Evolutionary conservation across 2,329 filamentous ascomycete species (phyloP).

Genomic region (Colletotrichum scovillei): DNA sequence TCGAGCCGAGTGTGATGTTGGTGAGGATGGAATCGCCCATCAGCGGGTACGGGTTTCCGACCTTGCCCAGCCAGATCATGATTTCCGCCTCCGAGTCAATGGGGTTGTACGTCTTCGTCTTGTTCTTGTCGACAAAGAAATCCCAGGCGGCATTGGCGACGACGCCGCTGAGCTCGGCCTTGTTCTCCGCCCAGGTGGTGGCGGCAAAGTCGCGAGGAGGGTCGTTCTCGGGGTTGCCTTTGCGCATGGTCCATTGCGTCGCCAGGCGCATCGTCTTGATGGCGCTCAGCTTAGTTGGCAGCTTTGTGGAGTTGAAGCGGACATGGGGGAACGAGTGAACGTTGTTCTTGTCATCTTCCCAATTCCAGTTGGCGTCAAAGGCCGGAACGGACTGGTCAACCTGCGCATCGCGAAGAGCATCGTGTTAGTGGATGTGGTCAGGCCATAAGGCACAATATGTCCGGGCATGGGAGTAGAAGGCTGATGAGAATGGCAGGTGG

Average conservation of each 20-base stretch:
- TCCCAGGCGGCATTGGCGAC: conserved; percentile 47
- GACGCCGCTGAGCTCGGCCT: conserved; percentile 39
- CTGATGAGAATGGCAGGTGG: not conserved
- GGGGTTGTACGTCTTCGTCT: conserved; percentile 39
- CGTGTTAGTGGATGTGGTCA: not conserved
- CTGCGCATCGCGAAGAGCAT: conserved; percentile 15
- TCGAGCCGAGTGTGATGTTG: conserved; percentile 40
- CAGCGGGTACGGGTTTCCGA: conserved; percentile 43
- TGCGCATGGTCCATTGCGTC: conserved; percentile 44
- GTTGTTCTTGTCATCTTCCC: conserved; percentile 40
- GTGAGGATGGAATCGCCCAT: conserved; percentile 39
- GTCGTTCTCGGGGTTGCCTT: conserved; percentile 39
- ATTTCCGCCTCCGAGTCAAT: conserved; percentile 45
- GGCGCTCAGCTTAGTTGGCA: conserved; percentile 43
- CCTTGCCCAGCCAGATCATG: conserved; percentile 47
- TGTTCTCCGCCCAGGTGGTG: conserved; percentile 37
- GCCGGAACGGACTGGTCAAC: conserved; percentile 42
- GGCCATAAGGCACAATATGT: not conserved
- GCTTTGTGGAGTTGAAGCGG: conserved; percentile 41
- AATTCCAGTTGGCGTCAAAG: conserved; percentile 47
- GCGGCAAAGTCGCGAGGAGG: conserved; percentile 35
- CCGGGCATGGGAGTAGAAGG: too few relatives aligned
- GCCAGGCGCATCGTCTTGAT: conserved; percentile 42
- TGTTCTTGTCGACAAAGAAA: conserved; percentile 45
- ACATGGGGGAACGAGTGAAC: conserved; percentile 49